phyloP scores from a whole-genome alignment of 2,329 filamentous ascomycete species.

The Sclerotinia borealis region DNA sequence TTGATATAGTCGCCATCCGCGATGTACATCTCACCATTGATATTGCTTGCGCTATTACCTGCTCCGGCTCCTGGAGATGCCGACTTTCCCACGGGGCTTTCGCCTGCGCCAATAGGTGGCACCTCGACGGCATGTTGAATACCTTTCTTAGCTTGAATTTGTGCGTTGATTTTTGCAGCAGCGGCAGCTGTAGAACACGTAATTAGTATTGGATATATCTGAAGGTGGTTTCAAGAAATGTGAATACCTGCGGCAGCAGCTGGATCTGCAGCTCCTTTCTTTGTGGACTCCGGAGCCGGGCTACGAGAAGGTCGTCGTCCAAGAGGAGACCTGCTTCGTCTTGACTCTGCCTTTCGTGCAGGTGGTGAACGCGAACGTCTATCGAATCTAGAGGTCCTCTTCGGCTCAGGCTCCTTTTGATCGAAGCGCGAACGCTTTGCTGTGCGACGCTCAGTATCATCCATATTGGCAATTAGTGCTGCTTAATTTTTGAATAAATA shows the following conservation, averaged over 20 bases:
- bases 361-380: constrained; percentile 80
- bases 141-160: constrained; percentile 78
- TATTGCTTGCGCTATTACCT: constrained; percentile 40
- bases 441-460: constrained; percentile 66
- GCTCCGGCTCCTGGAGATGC: constrained; percentile 27
- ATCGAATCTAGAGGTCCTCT: constrained; percentile 76
- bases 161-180: constrained; percentile 79
- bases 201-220: background rate
- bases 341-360: constrained; percentile 57
- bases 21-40: constrained; percentile 87
- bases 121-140: constrained; percentile 88
- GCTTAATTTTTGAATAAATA: background rate
- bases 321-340: constrained; percentile 77
- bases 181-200: constrained; percentile 59
- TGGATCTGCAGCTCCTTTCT: constrained; percentile 53
- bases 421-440: constrained; percentile 90
- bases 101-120: constrained; percentile 60
- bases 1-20: constrained; percentile 97
- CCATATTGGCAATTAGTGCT: constrained; percentile 46
- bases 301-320: constrained; percentile 34
- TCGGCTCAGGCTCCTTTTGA: constrained; percentile 77
- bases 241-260: constrained; percentile 68
- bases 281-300: constrained; percentile 32
- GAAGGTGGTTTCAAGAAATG: too few relatives aligned
- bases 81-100: constrained; percentile 25